These are phyloP conservation scores for Penstemon eatonii DNA, from an alignment of 257 asterid species.

Conservation along the genomic window DNA sequence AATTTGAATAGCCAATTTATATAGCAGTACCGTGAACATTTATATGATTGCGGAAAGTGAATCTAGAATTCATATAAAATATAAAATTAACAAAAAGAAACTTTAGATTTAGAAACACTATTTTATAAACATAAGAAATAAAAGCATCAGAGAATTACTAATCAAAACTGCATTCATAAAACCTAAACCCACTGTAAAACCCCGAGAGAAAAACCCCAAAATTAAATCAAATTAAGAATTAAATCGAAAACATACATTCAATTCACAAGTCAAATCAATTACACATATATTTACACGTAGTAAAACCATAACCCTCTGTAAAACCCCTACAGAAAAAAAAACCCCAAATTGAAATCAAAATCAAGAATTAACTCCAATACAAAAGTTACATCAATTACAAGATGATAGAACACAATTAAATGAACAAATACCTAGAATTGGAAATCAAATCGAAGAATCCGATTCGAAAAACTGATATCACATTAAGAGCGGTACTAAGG, in stretches of 20 bases:
- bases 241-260: too few species aligned
- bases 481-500: too few species aligned
- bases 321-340: constrained; percentile 33
- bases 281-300: neutral
- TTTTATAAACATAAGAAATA: neutral
- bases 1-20: neutral
- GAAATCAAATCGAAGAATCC: too few species aligned
- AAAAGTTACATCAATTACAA: too few species aligned
- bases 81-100: constrained; percentile 6
- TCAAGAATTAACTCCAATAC: constrained; percentile 1
- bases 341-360: constrained; percentile 16
- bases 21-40: neutral
- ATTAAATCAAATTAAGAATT: neutral
- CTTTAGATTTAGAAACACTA: constrained; percentile 8
- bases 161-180: too few species aligned
- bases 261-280: too few species aligned
- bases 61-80: neutral
- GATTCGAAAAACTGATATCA: too few species aligned
- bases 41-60: constrained; percentile 9
- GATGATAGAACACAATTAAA: too few species aligned
- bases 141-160: too few species aligned
- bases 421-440: too few species aligned
- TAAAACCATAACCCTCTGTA: constrained; percentile 38
- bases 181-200: too few species aligned
- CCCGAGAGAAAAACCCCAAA: neutral